A percentile compares a stretch with the other conserved stretches of the same genome.
phyloP scores from a whole-genome alignment of 805 yeast species.

The Candida bentonensis region DNA sequence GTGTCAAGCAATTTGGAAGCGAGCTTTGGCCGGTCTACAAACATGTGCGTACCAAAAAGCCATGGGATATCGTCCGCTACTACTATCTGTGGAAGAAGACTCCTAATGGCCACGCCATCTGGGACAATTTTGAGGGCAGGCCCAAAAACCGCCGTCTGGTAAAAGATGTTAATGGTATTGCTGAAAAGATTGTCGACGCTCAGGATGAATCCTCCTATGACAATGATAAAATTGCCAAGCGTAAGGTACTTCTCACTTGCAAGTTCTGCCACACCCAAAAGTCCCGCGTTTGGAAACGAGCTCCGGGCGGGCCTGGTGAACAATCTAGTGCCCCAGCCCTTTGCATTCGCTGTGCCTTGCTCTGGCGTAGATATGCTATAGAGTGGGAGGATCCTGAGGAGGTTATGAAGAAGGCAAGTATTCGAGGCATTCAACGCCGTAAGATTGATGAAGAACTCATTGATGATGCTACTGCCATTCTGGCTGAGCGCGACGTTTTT shows the following conservation, averaged over 20 bases:
- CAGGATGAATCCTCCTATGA: conserved; percentile 66
- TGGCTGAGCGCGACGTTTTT: conserved; percentile 15
- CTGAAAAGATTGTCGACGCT: conserved; percentile 44
- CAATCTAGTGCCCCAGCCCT: conserved; percentile 38
- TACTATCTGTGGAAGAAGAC: conserved; percentile 92
- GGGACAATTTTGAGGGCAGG: conserved; percentile 70
- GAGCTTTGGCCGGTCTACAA: conserved; percentile 63
- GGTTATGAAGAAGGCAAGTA: conserved; percentile 39
- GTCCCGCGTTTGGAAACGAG: conserved; percentile 54
- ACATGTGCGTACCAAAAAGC: conserved; percentile 58
- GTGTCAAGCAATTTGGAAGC: conserved; percentile 57
- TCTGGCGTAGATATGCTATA: conserved; percentile 86
- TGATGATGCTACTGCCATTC: conserved; percentile 31
- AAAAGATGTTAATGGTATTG: conserved; percentile 18
- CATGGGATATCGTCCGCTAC: conserved; percentile 69
- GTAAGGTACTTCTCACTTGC: conserved; percentile 39
- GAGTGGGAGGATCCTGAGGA: conserved; percentile 72
- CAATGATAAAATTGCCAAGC: conserved; percentile 30
- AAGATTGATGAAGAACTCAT: conserved; percentile 48
- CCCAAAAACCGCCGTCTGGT: conserved; percentile 37
- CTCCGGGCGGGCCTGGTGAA: conserved; percentile 42
- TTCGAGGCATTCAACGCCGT: conserved; percentile 30
- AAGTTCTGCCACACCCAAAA: conserved; percentile 50
- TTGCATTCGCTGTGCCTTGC: conserved; percentile 73
- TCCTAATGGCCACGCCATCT: conserved; percentile 51